Evolutionary conservation across 2,329 filamentous ascomycete species (phyloP).

Genomic region (Pseudogymnoascus sp.): DNA sequence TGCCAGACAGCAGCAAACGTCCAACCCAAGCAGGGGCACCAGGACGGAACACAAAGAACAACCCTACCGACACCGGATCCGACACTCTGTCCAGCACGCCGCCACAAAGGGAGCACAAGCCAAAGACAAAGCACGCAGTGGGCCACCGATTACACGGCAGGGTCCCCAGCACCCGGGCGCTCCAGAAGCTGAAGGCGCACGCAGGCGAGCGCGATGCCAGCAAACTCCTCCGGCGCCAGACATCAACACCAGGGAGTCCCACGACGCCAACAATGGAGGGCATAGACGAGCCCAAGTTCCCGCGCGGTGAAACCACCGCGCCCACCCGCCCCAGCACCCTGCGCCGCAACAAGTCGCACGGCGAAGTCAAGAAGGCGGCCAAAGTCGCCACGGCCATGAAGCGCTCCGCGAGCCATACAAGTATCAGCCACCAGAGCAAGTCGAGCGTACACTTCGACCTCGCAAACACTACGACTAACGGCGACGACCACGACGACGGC

Average conservation of each 20-base stretch:
- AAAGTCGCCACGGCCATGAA: constrained; percentile 43
- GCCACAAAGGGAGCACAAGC: constrained; percentile 20
- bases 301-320: constrained; percentile 37
- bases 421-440: constrained; percentile 36
- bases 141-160: constrained; percentile 23
- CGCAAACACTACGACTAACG: constrained; percentile 27
- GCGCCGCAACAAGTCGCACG: constrained; percentile 55
- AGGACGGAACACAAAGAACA: constrained; percentile 6
- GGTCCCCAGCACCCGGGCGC: constrained; percentile 25
- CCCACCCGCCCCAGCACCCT: constrained; percentile 46
- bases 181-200: constrained; percentile 26
- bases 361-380: constrained; percentile 43
- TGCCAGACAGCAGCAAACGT: not conserved
- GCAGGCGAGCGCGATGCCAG: constrained; percentile 18
- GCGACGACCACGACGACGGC: constrained; percentile 44
- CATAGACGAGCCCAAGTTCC: constrained; percentile 43
- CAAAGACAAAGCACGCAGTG: constrained; percentile 27
- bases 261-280: constrained; percentile 24
- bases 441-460: constrained; percentile 53
- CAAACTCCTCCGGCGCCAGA: constrained; percentile 5
- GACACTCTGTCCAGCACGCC: constrained; percentile 24
- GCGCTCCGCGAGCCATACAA: constrained; percentile 44
- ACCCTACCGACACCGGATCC: constrained; percentile 7
- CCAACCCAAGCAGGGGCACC: constrained; percentile 4
- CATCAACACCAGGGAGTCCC: constrained; percentile 11